These are phyloP conservation scores for Larix kaempferi DNA, from an alignment of 75 land plant species.

Conservation along the genomic window DNA sequence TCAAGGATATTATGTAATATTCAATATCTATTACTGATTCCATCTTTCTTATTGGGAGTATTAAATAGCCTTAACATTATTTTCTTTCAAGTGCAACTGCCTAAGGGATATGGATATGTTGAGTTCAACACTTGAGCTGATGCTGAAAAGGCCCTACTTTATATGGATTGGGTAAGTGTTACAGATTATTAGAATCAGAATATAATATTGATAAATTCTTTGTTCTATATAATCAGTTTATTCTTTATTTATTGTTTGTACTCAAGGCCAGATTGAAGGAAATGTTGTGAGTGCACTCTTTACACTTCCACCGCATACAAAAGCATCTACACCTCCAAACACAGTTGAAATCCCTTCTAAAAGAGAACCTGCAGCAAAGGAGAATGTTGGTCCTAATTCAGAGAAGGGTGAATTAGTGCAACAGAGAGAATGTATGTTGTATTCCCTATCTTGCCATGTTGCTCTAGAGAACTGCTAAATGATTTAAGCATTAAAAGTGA, in stretches of 20 bases:
- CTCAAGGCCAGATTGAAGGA: conserved; percentile 96
- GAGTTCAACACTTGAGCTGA: conserved; percentile 80
- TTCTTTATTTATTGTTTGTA: conserved; percentile 5
- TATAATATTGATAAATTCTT: neutral
- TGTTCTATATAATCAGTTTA: neutral
- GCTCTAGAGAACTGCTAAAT: neutral
- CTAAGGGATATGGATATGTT: conserved; percentile 83
- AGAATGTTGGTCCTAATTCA: conserved; percentile 37
- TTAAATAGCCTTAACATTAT: neutral
- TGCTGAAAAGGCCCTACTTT: conserved; percentile 82
- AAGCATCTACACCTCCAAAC: conserved; percentile 54
- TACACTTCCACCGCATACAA: conserved; percentile 60
- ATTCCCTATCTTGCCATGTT: neutral
- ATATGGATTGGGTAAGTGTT: conserved; percentile 88
- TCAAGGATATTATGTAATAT: neutral
- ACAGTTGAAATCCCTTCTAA: conserved; percentile 42
- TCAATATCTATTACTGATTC: neutral
- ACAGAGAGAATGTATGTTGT: conserved; percentile 68
- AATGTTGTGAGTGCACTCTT: conserved; percentile 70
- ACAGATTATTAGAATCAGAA: neutral
- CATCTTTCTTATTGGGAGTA: neutral
- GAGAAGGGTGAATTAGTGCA: conserved; percentile 59
- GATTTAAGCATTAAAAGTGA: neutral
- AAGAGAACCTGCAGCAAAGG: conserved; percentile 49
- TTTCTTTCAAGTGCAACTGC: conserved; percentile 66